phyloP scores from a whole-genome alignment of 1,284 basidiomycete species.

The Fomitopsis betulina region DNA sequence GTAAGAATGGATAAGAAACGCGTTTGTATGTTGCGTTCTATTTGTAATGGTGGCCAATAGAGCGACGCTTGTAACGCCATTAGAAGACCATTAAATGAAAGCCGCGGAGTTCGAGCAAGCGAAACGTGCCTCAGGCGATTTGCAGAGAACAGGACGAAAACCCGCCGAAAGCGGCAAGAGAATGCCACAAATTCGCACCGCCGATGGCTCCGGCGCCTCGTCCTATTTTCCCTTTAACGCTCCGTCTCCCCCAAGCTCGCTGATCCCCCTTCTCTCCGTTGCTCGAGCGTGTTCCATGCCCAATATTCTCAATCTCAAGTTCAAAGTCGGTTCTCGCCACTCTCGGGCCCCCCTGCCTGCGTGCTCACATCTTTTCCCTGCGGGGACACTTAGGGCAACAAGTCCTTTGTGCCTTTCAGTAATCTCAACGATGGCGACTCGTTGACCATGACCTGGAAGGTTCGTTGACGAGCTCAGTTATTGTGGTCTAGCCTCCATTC shows the following conservation, averaged over 20 bases:
- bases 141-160: neutral
- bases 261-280: constrained; percentile 18
- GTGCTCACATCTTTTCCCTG: constrained; percentile 19
- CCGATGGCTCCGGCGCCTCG: constrained; percentile 10
- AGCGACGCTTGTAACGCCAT: constrained; percentile 1
- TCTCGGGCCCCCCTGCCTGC: constrained; percentile 9
- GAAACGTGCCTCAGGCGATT: constrained; percentile 2
- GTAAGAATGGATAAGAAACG: constrained; percentile 3
- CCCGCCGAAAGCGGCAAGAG: neutral
- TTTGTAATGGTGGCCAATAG: constrained; percentile 2
- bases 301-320: constrained; percentile 82
- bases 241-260: constrained; percentile 16
- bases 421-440: constrained; percentile 78
- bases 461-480: constrained; percentile 19
- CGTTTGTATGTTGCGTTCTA: neutral
- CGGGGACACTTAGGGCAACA: constrained; percentile 61
- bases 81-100: neutral
- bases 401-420: constrained; percentile 85
- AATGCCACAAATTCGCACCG: neutral
- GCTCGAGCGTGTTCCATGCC: constrained; percentile 46
- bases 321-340: constrained; percentile 53
- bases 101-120: constrained; percentile 1
- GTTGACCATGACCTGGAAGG: constrained; percentile 85
- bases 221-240: constrained; percentile 25
- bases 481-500: constrained; percentile 4